Percentiles rank a stretch among this genome's conserved stretches.
phyloP scores from a whole-genome alignment of 2,329 filamentous ascomycete species.

The Fusarium multiceps region DNA sequence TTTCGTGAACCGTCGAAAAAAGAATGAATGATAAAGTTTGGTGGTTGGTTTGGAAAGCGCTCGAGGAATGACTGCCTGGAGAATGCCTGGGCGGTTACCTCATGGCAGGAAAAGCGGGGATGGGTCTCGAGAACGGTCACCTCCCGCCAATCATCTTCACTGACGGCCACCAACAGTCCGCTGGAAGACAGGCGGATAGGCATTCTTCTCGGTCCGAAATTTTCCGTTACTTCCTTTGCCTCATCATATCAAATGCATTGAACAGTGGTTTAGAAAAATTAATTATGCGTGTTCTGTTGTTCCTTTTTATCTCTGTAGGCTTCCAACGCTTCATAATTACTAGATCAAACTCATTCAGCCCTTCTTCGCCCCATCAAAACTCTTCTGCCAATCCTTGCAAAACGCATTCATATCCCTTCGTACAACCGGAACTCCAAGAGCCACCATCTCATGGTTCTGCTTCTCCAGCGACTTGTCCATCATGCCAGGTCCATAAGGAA shows the following conservation, averaged over 20 bases:
- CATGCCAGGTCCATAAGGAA: accelerated
- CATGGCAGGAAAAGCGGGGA: neutral
- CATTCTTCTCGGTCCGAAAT: neutral
- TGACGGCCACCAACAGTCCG: neutral
- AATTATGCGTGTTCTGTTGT: neutral
- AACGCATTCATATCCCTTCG: neutral
- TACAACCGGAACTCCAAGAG: neutral
- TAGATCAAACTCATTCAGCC: accelerated
- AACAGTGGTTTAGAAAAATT: no score
- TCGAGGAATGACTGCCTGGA: neutral
- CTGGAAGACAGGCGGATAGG: neutral
- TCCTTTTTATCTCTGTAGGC: neutral
- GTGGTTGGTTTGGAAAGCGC: no score
- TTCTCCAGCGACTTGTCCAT: neutral
- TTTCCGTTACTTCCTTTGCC: neutral
- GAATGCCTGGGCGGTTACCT: neutral
- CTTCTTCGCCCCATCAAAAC: neutral
- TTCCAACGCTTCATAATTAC: neutral
- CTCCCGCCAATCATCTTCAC: no score
- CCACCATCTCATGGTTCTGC: neutral
- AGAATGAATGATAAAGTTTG: neutral
- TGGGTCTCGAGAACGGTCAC: accelerated
- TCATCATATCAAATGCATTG: no score
- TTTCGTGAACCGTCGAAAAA: accelerated
- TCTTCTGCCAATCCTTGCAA: neutral